Evolutionary conservation across 768 basidiomycete genomes (phyloP).

Genomic region (Pisolithus marmoratus): DNA sequence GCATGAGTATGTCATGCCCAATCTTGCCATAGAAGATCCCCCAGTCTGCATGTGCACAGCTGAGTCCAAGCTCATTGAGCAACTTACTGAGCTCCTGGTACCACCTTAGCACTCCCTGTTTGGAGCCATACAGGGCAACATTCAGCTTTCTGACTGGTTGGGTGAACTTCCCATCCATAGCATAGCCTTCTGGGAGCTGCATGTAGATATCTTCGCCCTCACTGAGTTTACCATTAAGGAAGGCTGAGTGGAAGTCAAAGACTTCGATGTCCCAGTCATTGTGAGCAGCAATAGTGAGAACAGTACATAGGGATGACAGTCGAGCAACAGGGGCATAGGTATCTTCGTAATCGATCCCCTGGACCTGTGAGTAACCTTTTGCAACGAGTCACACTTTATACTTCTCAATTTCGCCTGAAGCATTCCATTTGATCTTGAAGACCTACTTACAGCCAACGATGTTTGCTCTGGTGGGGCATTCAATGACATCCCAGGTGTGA

Average conservation of each 20-base stretch:
- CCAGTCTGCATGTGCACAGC: no score
- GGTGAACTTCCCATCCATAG: no score
- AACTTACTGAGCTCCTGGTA: no score
- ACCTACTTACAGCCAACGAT: constrained; percentile 35
- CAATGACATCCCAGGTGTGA: constrained; percentile 25
- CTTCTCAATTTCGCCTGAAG: constrained; percentile 20
- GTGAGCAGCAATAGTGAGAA: neutral
- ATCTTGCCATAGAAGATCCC: no score
- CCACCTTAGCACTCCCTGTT: no score
- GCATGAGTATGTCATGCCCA: no score
- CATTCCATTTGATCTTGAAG: constrained; percentile 13
- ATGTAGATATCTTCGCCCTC: neutral
- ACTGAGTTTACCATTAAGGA: no score
- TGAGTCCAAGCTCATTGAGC: no score
- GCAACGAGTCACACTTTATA: constrained; percentile 38
- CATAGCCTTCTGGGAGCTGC: neutral
- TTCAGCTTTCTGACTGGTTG: no score
- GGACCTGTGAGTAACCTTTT: constrained; percentile 19
- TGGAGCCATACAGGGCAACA: no score
- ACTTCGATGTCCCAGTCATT: neutral
- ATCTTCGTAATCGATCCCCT: neutral
- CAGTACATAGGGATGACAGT: neutral
- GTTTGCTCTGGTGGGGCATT: constrained; percentile 24
- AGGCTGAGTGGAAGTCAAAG: no score
- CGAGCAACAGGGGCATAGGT: neutral